Percentiles rank a stretch among this genome's conserved stretches.
These are phyloP conservation scores for Ascosphaera apis DNA, from an alignment of 2,329 filamentous ascomycete species.

Conservation along the genomic window DNA sequence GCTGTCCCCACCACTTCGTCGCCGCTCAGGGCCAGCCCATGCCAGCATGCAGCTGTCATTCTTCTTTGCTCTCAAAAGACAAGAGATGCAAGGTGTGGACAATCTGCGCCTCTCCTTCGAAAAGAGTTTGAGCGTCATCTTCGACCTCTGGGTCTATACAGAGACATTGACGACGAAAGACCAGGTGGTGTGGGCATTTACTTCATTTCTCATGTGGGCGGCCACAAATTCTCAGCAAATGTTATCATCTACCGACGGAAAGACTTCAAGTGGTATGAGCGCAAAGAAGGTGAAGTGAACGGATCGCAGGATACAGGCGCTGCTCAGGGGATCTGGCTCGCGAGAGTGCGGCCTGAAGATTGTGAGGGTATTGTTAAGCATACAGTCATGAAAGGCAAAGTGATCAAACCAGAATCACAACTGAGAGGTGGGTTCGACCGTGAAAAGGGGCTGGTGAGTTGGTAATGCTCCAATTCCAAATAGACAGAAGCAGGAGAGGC, in stretches of 20 bases:
- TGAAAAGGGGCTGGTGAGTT: slow-evolving; percentile 57
- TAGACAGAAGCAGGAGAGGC: no score
- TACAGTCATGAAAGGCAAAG: slow-evolving; percentile 78
- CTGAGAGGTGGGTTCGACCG: slow-evolving; percentile 80
- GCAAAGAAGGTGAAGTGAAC: slow-evolving; percentile 13
- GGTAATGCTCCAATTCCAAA: no score
- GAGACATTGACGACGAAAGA: slow-evolving; percentile 69
- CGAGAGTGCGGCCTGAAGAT: slow-evolving; percentile 62
- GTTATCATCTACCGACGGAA: slow-evolving; percentile 66
- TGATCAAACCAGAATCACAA: slow-evolving; percentile 72
- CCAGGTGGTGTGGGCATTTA: slow-evolving; percentile 87
- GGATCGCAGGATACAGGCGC: slow-evolving; percentile 21
- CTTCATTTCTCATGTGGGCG: slow-evolving; percentile 89
- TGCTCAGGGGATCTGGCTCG: slow-evolving; percentile 81
- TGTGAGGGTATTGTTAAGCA: slow-evolving; percentile 81
- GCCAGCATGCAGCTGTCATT: slow-evolving; percentile 66
- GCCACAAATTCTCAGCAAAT: slow-evolving; percentile 91
- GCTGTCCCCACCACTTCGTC: slow-evolving; percentile 10
- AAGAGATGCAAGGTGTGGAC: slow-evolving; percentile 84
- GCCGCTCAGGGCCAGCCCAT: slow-evolving; percentile 36
- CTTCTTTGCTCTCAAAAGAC: slow-evolving; percentile 85
- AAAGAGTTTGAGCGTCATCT: slow-evolving; percentile 79
- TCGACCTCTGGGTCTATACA: slow-evolving; percentile 58
- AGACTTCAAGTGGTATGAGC: slow-evolving; percentile 17
- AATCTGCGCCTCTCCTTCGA: slow-evolving; percentile 72